A percentile compares a stretch with the other conserved stretches of the same genome.
Evolutionary conservation across 2,329 filamentous ascomycete genomes (phyloP).

Genomic region (Truncatella angustata): DNA sequence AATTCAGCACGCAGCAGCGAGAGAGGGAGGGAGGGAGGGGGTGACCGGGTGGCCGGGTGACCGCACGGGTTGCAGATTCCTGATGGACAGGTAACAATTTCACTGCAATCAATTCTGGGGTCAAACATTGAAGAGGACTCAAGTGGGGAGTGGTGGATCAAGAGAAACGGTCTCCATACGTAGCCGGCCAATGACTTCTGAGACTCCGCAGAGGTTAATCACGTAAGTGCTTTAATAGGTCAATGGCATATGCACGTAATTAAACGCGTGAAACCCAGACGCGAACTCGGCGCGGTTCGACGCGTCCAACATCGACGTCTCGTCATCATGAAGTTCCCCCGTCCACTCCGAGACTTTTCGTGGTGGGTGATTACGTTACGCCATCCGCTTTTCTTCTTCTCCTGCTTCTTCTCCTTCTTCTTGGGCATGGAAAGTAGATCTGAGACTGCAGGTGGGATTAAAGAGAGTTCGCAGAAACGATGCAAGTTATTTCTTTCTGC

Average conservation of each 20-base stretch:
- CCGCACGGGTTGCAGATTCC: neutral
- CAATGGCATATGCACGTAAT: conserved; percentile 10
- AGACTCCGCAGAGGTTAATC: neutral
- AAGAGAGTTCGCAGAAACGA: too few relatives aligned
- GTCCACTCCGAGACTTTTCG: conserved; percentile 2
- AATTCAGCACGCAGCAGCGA: neutral
- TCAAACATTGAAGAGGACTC: neutral
- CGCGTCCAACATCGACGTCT: conserved; percentile 10
- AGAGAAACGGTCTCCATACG: neutral
- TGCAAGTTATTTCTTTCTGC: too few relatives aligned
- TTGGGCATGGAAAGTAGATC: too few relatives aligned
- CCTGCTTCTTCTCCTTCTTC: too few relatives aligned
- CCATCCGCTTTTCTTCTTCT: neutral
- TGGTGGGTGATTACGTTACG: neutral
- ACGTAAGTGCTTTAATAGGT: conserved; percentile 1
- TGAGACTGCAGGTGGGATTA: too few relatives aligned
- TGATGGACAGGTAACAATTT: neutral
- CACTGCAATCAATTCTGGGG: too few relatives aligned
- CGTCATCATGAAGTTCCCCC: conserved; percentile 1
- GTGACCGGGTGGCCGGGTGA: too few relatives aligned
- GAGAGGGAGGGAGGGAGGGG: too few relatives aligned
- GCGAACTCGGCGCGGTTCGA: conserved; percentile 8
- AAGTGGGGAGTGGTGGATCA: neutral
- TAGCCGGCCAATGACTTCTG: conserved; percentile 1
- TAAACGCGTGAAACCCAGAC: conserved; percentile 5